Percentiles rank a stretch among this genome's conserved stretches.
These are phyloP conservation scores for Sporisorium exsertum DNA, from an alignment of 1,284 basidiomycete genomes.

Conservation along the genomic window DNA sequence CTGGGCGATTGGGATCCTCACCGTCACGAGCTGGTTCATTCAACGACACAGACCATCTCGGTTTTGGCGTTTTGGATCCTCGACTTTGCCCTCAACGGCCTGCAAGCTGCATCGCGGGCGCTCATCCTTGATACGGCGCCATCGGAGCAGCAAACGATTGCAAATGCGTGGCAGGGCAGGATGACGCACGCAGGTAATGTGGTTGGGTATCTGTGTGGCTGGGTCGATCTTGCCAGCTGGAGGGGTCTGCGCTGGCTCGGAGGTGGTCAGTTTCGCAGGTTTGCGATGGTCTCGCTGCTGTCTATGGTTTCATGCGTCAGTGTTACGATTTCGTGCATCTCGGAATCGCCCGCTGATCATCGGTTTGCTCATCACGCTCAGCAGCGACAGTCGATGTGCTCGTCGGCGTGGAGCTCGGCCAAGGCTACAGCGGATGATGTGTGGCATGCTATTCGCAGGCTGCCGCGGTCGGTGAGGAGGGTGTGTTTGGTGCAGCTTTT, in stretches of 20 bases:
- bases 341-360: constrained; percentile 62
- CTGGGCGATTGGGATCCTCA: constrained; percentile 90
- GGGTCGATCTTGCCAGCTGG: constrained; percentile 82
- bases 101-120: constrained; percentile 92
- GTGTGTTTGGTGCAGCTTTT: constrained; percentile 84
- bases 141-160: constrained; percentile 84
- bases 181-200: constrained; percentile 65
- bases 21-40: constrained; percentile 66
- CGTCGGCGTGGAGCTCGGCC: constrained; percentile 12
- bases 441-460: constrained; percentile 49
- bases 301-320: constrained; percentile 84
- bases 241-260: constrained; percentile 84
- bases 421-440: constrained; percentile 41
- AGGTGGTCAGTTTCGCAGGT: constrained; percentile 93
- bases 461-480: constrained; percentile 70
- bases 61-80: constrained; percentile 91
- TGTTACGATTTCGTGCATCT: constrained; percentile 84
- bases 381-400: constrained; percentile 1
- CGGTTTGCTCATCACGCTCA: neutral
- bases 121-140: constrained; percentile 90
- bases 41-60: constrained; percentile 74
- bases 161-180: constrained; percentile 97
- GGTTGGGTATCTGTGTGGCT: constrained; percentile 74
- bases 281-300: constrained; percentile 85
- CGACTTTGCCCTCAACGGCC: constrained; percentile 89